Evolutionary conservation across 75 land plant genomes (phyloP), one percentile per base, ranked within the genome.

Genomic region (Pinus taeda): DNA sequence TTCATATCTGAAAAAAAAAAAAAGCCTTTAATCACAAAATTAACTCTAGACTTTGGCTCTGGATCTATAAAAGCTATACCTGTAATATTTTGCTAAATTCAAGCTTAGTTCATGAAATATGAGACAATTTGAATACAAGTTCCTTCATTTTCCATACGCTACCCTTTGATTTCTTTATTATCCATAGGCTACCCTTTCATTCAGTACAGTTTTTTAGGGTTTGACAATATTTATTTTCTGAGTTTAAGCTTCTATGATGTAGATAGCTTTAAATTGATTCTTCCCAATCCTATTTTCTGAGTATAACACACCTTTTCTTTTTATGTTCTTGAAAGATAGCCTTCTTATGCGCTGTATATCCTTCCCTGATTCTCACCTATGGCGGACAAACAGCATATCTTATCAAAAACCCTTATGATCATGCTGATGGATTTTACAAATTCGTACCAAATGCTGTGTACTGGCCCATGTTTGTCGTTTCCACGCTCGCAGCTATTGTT

Each of bases 371-470:
- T 4, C 73, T 94, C 57, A 83, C 91, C 55, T 94, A 94, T 78
- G 88, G 88, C 6, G 97, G 97, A 4, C 90, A 94, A 77, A 76
- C 93, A 22, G 95, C 97, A 3, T 92, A 90, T 80, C 83, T 92
- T 65, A 85, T 88, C 11, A 85, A 77, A 45, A 49, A 92, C 60
- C 89, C 84, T 4, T 75, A 76, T 3, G 86, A 90, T 76, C 79
- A 79, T 15, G 63, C 69, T 74, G 85, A 92, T 83, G 88, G 86
- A 26, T 94, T 94, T 66, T 94, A 90, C 86, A 92, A 90, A 72
- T 86, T 81, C 62, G 63, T 92, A 29, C 97, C 97, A 29, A 18
- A 66, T 8, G 15, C 76, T 29, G 79, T 94, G 1, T 94, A 83
- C 77, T 94, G 97, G 97, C 97, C 97, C 49, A 85, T 92, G 76